Percentiles rank a stretch among this genome's conserved stretches.
Conservation (phyloP, 345 rosid genomes). For the Bruguiera sexangula region DNA sequence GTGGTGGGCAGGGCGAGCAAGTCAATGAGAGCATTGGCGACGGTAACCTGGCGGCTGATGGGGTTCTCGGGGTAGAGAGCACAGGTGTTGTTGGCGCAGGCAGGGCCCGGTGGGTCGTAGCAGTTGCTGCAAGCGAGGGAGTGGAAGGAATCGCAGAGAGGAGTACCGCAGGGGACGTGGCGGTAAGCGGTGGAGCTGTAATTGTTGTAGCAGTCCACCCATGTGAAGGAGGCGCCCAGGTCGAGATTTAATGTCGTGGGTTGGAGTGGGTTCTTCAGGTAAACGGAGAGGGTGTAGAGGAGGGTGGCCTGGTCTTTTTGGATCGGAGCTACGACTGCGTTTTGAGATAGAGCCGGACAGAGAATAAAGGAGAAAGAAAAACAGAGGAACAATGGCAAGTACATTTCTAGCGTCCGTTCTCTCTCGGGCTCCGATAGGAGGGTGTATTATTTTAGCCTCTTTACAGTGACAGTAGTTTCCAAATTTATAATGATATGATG, state of each 20-base stretch:
- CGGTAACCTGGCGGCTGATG: slow-evolving; percentile 14
- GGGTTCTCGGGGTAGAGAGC: slow-evolving; percentile 25
- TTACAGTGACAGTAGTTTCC: too few relatives aligned
- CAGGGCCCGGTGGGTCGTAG: slow-evolving; percentile 15
- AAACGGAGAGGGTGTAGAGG: slow-evolving; percentile 26
- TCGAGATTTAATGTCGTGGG: slow-evolving; percentile 27
- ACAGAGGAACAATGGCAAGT: neutral
- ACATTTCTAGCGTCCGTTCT: neutral
- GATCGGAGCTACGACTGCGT: slow-evolving; percentile 11
- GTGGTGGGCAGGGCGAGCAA: slow-evolving; percentile 28
- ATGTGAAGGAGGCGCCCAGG: slow-evolving; percentile 25
- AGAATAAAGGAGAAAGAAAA: neutral
- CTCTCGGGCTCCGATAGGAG: too few relatives aligned
- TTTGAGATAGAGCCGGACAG: neutral
- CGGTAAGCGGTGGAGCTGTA: slow-evolving; percentile 23
- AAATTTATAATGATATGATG: too few relatives aligned
- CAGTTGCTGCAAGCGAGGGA: slow-evolving; percentile 18
- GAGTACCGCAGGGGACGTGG: slow-evolving; percentile 16
- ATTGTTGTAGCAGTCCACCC: slow-evolving; percentile 24
- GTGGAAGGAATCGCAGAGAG: slow-evolving; percentile 18
- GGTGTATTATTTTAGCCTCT: too few relatives aligned
- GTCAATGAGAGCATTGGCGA: slow-evolving; percentile 28
- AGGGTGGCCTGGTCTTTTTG: slow-evolving; percentile 28
- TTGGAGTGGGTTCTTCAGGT: slow-evolving; percentile 33
- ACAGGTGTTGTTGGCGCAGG: slow-evolving; percentile 25